Base-by-base conservation (phyloP, 768 basidiomycete genomes). In the Pulveroboletus sp. region DNA sequence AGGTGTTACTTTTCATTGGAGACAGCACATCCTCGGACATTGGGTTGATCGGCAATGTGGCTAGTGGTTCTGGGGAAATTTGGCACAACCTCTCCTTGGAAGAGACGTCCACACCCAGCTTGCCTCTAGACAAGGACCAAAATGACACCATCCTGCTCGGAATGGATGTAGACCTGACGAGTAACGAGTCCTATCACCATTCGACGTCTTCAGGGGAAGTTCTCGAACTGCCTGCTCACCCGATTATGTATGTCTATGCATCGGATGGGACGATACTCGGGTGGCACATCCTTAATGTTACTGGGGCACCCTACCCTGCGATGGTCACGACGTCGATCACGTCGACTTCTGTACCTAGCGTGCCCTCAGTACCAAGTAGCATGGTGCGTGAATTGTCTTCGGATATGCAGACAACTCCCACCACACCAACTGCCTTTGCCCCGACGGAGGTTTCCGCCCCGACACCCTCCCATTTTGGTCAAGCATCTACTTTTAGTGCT, bases 261-360 rank as follows among this genome's bases (percentile, higher is more conserved):
- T 88, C 82, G 46, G 89, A 92, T 59, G 89, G 89, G 17, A 86
- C 87, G 0, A 47, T 92, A 20, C 77, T 82, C 41, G 89, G 74
- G 4, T 92, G 89, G 87, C 73, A 82, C 62, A 60, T 86, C 19
- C 77, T 86, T 31, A 80, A 85, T 60, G 69, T 73, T 8, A 76
- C 75, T 35, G 75, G 72, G 1, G 64, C 56, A 16, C 70, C 76
- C 8, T 90, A 89, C 59, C 68, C 73, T 35, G 80, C 80, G 24
- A 80, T 89, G 75, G 61, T 75, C 6, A 58, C 65, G 9, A 26
- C 39, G 20, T 31, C 62, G 13, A 42, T 54, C 31, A 54, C 50
- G n/a, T 46, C 56, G 26, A 45, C 30, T 14, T 22, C 55, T 45
- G 24, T 17, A 6, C 36, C 50, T 7, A 47, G n/a, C 19, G 32